These are phyloP conservation scores for Macrocybe gigantea DNA, from an alignment of 768 basidiomycete genomes.

Conservation along the genomic window DNA sequence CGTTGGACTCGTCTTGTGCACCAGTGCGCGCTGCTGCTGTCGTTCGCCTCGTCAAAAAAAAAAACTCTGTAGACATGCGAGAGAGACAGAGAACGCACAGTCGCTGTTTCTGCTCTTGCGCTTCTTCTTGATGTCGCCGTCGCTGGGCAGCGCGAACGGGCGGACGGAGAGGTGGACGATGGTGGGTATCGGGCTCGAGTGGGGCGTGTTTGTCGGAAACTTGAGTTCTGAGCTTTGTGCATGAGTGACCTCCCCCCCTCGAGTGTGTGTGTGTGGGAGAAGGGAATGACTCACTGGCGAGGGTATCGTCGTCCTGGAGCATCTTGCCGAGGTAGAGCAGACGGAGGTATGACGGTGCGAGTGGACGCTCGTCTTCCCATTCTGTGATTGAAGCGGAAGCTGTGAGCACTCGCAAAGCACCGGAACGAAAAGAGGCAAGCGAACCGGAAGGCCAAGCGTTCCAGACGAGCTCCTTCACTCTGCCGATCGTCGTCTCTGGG, in stretches of 20 bases:
- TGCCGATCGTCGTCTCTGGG: slow-evolving; percentile 65
- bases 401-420: not conserved
- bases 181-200: slow-evolving; percentile 35
- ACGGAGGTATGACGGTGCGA: slow-evolving; percentile 70
- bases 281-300: slow-evolving; percentile 43
- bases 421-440: slow-evolving; percentile 12
- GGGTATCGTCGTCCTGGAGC: slow-evolving; percentile 78
- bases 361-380: slow-evolving; percentile 76
- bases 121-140: slow-evolving; percentile 54
- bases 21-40: not conserved
- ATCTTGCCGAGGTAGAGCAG: slow-evolving; percentile 75
- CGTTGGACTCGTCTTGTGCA: not conserved
- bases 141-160: slow-evolving; percentile 43
- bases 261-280: slow-evolving; percentile 5
- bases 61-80: not conserved
- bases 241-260: not conserved
- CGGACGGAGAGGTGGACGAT: slow-evolving; percentile 76
- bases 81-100: not conserved
- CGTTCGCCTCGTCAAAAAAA: not conserved
- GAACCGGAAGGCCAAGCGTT: slow-evolving; percentile 73
- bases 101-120: no score
- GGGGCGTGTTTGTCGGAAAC: slow-evolving; percentile 31
- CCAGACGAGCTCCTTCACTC: slow-evolving; percentile 83
- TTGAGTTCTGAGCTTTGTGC: slow-evolving; percentile 26
- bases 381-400: slow-evolving; percentile 31